Evolutionary conservation across 345 rosid genomes (phyloP), one percentile per base, ranked within the genome.

Genomic region (Pseudoturritis turrita): DNA sequence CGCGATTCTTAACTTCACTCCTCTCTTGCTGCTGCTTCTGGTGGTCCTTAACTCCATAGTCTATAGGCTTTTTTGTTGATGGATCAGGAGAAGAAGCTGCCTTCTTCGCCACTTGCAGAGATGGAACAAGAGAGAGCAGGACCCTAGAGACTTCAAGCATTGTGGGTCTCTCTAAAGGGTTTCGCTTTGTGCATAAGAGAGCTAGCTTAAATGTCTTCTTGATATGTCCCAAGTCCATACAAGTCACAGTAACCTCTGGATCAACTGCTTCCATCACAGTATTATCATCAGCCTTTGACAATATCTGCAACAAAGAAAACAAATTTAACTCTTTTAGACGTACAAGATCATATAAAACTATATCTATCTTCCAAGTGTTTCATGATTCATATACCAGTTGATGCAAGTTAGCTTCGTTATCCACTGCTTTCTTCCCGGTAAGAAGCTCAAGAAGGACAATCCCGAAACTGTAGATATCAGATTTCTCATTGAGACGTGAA

Each of bases 381-480:
- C 19, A 5, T 50, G 8, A 22, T n/a, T 35, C 13, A 63, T 69
- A 4, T 85, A 95, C 99, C 93, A 89, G 78, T 75, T 95, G 99
- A 69, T 88, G 99, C 84, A 95, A 79, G 80, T 89, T 95, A 13
- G 91, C 83, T 28, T 95, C 97, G 4, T 89, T 81, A 62, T 95
- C 97, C 47, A 95, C 99, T 25, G 99, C 96, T 61, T 91, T 95
- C 80, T 88, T 95, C 64, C 99, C 99, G 0, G 99, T 95, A 54
- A 95, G 80, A 71, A 95, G 88, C 88, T 95, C 99, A 23, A 95
- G 84, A 49, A 95, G 91, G 57, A 95, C 99, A 76, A 95, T 75
- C 14, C 99, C 99, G 15, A 95, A 95, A 81, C 99, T 95, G 58
- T 95, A 95, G 21, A 95, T 88, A 77, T 95, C 99, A 1, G 99